These are phyloP conservation scores for Cryptosporidium andersoni DNA, from an alignment of 169 alveolate genomes.

Conservation along the genomic window DNA sequence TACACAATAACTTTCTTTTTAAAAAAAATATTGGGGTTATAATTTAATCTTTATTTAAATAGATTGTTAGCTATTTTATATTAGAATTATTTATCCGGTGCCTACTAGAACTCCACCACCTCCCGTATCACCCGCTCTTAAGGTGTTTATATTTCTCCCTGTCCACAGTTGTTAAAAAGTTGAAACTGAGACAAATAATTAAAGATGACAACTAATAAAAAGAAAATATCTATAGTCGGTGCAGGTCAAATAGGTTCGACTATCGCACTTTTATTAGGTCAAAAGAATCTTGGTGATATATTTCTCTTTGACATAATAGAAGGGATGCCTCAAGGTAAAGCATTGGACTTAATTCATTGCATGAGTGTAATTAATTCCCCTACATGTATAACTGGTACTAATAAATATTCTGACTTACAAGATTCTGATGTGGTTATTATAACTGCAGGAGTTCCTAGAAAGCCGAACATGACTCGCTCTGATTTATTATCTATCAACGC, in stretches of 20 bases:
- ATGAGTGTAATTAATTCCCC: constrained; percentile 79
- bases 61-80: not conserved
- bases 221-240: constrained; percentile 82
- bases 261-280: constrained; percentile 80
- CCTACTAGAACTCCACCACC: not conserved
- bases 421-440: constrained; percentile 86
- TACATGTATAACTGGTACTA: constrained; percentile 76
- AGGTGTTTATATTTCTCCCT: too few relatives aligned
- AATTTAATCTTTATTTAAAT: not conserved
- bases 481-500: constrained; percentile 82
- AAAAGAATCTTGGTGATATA: constrained; percentile 82
- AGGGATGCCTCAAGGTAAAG: constrained; percentile 85
- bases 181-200: not conserved
- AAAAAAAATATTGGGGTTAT: not conserved
- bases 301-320: constrained; percentile 81
- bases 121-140: too few relatives aligned
- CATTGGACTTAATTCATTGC: constrained; percentile 80
- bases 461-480: constrained; percentile 85
- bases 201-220: constrained; percentile 13
- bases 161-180: too few relatives aligned
- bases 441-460: constrained; percentile 86
- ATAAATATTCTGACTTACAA: constrained; percentile 74
- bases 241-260: constrained; percentile 86
- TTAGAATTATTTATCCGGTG: not conserved
- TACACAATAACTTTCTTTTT: not conserved